Base-by-base conservation (phyloP, 192 early-diverging fungal species). In the Kappamyces sp. region DNA sequence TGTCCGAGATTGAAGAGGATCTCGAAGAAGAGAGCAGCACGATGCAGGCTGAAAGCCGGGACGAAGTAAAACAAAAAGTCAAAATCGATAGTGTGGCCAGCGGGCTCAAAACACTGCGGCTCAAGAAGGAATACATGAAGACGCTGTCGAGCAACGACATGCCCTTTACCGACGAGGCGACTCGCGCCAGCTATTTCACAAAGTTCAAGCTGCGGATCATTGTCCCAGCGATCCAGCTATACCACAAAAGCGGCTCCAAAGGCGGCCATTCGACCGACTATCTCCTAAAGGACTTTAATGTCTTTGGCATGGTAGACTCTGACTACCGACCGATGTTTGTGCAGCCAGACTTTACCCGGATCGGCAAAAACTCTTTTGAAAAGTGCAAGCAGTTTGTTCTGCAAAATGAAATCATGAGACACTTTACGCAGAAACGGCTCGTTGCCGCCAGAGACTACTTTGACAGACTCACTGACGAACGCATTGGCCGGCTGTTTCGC, bases 281-380 rank as follows among this genome's bases (percentile, higher is more conserved):
- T 32, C 61, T 80, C 8, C 61, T 80, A 7, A 8, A 63, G 9
- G 74, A 80, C 46, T 64, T 71, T 41, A 71, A 74, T 39, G 66
- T 81, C 2, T 64, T 60, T 6, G 70, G 60, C 14, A 64, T 68
- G 7, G 61, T 74, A 43, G 73, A 71, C 30, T 66, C 68, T 60
- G 73, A 78, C 55, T 70, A 76, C 41, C 71, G 68, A 40, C 66
- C 72, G 34, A 68, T 78, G 15, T 71, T 71, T 73, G 66, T 59
- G 69, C 67, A 35, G 59, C 53, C 50, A 49, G 63, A 37, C 8
- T 46, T 67, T 32, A 46, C 42, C n/a, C 6, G 47, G 14, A 46
- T 43, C 14, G 62, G 30, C 34, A n/a, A 22, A 46, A 22, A 53
- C 34, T 45, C 77, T 1, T 81, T 78, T 54, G 75, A 78, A 34